A percentile compares a stretch with the other conserved stretches of the same genome.
phyloP scores from a whole-genome alignment of 2,329 filamentous ascomycete species.

The Pleoardoris graminearum region DNA sequence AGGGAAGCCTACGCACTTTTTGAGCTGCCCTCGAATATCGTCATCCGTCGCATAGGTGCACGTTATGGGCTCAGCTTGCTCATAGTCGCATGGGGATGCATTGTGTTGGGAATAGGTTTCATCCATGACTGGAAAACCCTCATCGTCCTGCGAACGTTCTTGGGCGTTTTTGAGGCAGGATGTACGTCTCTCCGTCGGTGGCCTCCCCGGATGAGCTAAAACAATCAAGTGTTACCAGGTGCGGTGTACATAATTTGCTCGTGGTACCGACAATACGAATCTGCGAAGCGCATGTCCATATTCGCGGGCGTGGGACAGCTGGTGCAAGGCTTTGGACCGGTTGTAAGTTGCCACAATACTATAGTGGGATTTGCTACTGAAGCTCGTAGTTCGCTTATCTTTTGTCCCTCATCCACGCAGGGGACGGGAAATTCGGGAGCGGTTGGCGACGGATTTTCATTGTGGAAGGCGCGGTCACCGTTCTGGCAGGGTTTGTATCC shows the following conservation, averaged over 20 bases:
- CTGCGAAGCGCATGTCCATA: slow-evolving; percentile 28
- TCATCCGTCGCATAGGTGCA: slow-evolving; percentile 38
- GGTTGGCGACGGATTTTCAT: slow-evolving; percentile 39
- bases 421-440: not conserved
- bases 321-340: slow-evolving; percentile 38
- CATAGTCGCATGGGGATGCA: slow-evolving; percentile 30
- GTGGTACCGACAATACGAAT: slow-evolving; percentile 34
- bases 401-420: not conserved
- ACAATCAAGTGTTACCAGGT: slow-evolving; percentile 24
- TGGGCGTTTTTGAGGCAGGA: slow-evolving; percentile 32
- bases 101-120: slow-evolving; percentile 33
- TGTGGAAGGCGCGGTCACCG: slow-evolving; percentile 26
- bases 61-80: slow-evolving; percentile 36
- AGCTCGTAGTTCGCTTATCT: slow-evolving; percentile 31
- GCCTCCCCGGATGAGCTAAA: no score
- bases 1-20: slow-evolving; percentile 38
- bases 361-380: not conserved
- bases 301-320: slow-evolving; percentile 36
- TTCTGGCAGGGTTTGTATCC: slow-evolving; percentile 22
- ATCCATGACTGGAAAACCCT: slow-evolving; percentile 25
- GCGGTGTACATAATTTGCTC: slow-evolving; percentile 31
- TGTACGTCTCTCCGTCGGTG: slow-evolving; percentile 13
- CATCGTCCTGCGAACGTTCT: slow-evolving; percentile 22
- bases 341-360: slow-evolving; percentile 19
- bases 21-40: slow-evolving; percentile 37